Evolutionary conservation across 352 stramenopile species (phyloP).

Genomic region (Globisporangium yorkense): DNA sequence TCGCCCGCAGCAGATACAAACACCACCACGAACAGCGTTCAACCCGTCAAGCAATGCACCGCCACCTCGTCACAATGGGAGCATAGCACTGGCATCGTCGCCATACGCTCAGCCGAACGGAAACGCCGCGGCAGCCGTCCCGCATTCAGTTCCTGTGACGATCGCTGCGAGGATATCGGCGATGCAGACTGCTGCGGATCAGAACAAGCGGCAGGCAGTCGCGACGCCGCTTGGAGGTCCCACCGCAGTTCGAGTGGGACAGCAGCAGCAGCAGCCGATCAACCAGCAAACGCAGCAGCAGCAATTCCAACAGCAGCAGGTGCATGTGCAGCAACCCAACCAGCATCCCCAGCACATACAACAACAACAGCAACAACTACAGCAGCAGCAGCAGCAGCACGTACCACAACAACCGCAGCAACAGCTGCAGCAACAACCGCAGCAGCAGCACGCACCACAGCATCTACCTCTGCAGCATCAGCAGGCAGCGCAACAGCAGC

Average conservation of each 20-base stretch:
- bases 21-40: conserved; percentile 1
- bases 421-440: conserved; percentile 1
- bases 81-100: conserved; percentile 4
- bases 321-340: conserved; percentile 1
- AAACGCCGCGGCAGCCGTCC: background rate
- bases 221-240: conserved; percentile 5
- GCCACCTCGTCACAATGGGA: conserved; percentile 2
- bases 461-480: conserved; percentile 10
- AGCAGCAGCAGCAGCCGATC: conserved; percentile 9
- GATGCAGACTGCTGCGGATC: conserved; percentile 25
- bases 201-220: conserved; percentile 17
- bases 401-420: conserved; percentile 7
- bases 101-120: background rate
- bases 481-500: conserved; percentile 8
- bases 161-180: conserved; percentile 25
- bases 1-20: conserved; percentile 4
- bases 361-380: conserved; percentile 12
- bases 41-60: conserved; percentile 1
- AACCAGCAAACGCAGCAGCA: conserved; percentile 6
- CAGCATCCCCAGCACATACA: conserved; percentile 1
- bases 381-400: conserved; percentile 10
- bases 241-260: conserved; percentile 5
- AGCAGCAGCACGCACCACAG: conserved; percentile 3
- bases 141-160: conserved; percentile 14
- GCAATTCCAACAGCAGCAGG: conserved; percentile 3